These are phyloP conservation scores for Dimargaris cristalligena DNA, from an alignment of 192 early-diverging fungal species.

Conservation along the genomic window DNA sequence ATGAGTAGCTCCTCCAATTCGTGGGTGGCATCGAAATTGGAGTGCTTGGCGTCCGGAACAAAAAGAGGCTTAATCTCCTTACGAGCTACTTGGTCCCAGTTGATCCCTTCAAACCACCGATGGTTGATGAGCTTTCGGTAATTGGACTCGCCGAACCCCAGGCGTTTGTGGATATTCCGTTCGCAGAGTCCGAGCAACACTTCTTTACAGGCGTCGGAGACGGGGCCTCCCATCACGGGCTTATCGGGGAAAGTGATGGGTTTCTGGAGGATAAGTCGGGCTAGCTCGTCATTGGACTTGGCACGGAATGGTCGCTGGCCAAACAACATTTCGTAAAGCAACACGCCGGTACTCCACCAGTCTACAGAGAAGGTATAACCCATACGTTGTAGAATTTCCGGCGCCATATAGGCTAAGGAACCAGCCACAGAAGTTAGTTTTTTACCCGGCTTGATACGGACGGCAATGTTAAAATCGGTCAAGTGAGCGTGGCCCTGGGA, in stretches of 20 bases:
- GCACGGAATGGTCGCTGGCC: slow-evolving; percentile 71
- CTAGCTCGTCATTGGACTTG: slow-evolving; percentile 54
- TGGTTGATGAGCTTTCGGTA: slow-evolving; percentile 15
- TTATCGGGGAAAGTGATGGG: slow-evolving; percentile 49
- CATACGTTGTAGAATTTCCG: slow-evolving; percentile 45
- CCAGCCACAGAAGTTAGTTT: slow-evolving; percentile 60
- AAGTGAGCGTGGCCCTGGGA: slow-evolving; percentile 63
- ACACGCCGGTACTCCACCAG: slow-evolving; percentile 72
- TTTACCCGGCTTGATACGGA: slow-evolving; percentile 40
- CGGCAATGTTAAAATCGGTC: slow-evolving; percentile 79
- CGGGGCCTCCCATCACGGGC: neutral
- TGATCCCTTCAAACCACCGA: slow-evolving; percentile 29
- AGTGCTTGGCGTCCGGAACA: slow-evolving; percentile 31
- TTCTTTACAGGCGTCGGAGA: slow-evolving; percentile 4
- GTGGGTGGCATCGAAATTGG: slow-evolving; percentile 62
- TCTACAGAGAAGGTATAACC: slow-evolving; percentile 35
- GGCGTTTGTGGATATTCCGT: slow-evolving; percentile 4
- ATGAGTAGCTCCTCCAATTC: slow-evolving; percentile 56
- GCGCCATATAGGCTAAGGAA: slow-evolving; percentile 79
- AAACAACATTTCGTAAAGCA: slow-evolving; percentile 56
- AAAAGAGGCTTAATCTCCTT: slow-evolving; percentile 25
- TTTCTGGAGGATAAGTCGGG: slow-evolving; percentile 50
- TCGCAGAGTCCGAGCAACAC: neutral
- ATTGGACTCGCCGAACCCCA: slow-evolving; percentile 11
- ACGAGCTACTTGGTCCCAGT: slow-evolving; percentile 28